These are phyloP conservation scores for Pestalotiopsis sp. DNA, from an alignment of 2,329 filamentous ascomycete genomes.

Conservation along the genomic window DNA sequence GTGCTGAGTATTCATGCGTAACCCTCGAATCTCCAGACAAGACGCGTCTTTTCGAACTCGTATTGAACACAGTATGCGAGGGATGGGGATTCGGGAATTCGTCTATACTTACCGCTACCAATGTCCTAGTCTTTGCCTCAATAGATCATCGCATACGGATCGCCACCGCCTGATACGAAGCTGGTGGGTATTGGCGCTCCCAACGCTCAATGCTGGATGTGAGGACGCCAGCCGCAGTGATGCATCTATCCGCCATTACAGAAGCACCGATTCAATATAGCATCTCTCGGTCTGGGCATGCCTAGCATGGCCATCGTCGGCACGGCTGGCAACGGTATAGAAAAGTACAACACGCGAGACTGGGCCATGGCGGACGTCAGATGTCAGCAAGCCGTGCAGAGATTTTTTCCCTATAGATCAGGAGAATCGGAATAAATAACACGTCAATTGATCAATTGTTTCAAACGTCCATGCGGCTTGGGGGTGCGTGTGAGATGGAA, in stretches of 20 bases:
- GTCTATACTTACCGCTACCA: background rate
- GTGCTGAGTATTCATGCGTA: background rate
- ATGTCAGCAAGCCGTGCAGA: background rate
- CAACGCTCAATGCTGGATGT: too few relatives aligned
- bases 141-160: too few relatives aligned
- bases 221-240: too few relatives aligned
- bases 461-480: background rate
- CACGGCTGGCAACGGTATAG: background rate
- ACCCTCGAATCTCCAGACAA: background rate
- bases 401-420: background rate
- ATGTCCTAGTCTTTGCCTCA: background rate
- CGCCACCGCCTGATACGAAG: too few relatives aligned
- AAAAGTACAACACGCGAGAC: background rate
- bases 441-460: background rate
- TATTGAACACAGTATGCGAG: background rate
- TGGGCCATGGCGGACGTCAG: background rate
- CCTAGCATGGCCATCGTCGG: background rate
- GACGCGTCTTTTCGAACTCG: background rate
- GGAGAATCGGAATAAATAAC: background rate
- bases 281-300: background rate
- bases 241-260: too few relatives aligned
- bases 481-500: too few relatives aligned
- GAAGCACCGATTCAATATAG: too few relatives aligned
- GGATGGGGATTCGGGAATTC: background rate
- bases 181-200: too few relatives aligned